These are phyloP conservation scores for Podaxis pistillaris DNA, from an alignment of 768 basidiomycete genomes.

Conservation along the genomic window DNA sequence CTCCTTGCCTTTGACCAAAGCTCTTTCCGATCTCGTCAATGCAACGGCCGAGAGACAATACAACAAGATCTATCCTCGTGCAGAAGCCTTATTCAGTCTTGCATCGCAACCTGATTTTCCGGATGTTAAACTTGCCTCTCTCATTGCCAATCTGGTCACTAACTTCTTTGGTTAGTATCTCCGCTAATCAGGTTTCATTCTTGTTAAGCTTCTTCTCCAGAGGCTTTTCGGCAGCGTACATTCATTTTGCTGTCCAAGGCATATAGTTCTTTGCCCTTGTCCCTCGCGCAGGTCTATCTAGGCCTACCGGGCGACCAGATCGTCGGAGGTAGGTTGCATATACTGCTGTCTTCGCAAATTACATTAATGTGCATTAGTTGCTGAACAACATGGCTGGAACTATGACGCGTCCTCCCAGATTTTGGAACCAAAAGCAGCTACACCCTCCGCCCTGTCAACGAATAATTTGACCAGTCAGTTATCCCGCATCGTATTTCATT, in stretches of 20 bases:
- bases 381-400: conserved; percentile 45
- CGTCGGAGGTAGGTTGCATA: conserved; percentile 30
- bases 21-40: conserved; percentile 44
- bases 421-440: conserved; percentile 35
- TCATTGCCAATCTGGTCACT: conserved; percentile 43
- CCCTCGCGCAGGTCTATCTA: conserved; percentile 56
- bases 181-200: conserved; percentile 4
- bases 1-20: conserved; percentile 42
- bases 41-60: conserved; percentile 57
- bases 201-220: conserved; percentile 30
- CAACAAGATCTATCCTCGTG: conserved; percentile 50
- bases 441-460: background rate
- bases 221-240: conserved; percentile 56
- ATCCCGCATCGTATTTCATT: conserved; percentile 12
- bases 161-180: conserved; percentile 53
- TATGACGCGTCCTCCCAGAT: conserved; percentile 47
- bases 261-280: conserved; percentile 59
- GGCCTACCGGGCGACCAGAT: conserved; percentile 43
- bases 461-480: conserved; percentile 4
- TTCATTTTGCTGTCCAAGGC: conserved; percentile 57
- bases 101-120: conserved; percentile 43
- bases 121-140: conserved; percentile 42
- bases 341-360: background rate
- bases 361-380: conserved; percentile 29
- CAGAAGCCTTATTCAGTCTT: conserved; percentile 37